Percentiles rank a stretch among this genome's conserved stretches.
Conservation (phyloP, 371 early-diverging fungal species). For the Apophysomyces variabilis region DNA sequence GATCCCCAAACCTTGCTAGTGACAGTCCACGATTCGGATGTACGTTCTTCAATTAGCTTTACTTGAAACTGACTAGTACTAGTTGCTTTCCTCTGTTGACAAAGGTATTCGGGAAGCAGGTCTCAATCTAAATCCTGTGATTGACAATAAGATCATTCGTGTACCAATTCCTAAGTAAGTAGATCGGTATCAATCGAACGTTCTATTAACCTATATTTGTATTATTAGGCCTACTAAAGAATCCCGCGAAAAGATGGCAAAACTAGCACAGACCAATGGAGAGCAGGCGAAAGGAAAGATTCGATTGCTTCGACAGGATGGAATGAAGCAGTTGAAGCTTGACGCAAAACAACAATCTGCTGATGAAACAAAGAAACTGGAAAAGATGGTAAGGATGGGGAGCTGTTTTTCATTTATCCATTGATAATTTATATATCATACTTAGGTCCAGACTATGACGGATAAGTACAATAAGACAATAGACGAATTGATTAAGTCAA, state of each 20-base stretch:
- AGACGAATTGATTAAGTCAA: slow-evolving; percentile 71
- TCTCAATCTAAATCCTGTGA: slow-evolving; percentile 82
- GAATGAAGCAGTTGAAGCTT: slow-evolving; percentile 76
- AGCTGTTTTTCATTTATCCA: background rate
- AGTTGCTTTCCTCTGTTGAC: slow-evolving; percentile 77
- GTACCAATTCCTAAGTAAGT: slow-evolving; percentile 89
- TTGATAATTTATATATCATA: background rate
- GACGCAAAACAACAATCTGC: slow-evolving; percentile 60
- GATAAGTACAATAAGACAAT: slow-evolving; percentile 73
- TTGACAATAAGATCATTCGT: slow-evolving; percentile 70
- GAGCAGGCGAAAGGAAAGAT: slow-evolving; percentile 76
- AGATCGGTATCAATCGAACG: background rate
- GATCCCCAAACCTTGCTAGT: slow-evolving; percentile 89
- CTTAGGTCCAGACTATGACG: slow-evolving; percentile 71
- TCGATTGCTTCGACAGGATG: slow-evolving; percentile 72
- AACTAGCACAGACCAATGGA: slow-evolving; percentile 65
- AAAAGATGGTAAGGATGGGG: slow-evolving; percentile 57
- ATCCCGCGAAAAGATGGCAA: slow-evolving; percentile 76
- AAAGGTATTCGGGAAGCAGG: slow-evolving; percentile 83
- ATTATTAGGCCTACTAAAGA: slow-evolving; percentile 73
- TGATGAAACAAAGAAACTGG: slow-evolving; percentile 65
- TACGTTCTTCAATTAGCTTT: slow-evolving; percentile 29
- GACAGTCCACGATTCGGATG: slow-evolving; percentile 77
- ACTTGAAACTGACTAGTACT: background rate
- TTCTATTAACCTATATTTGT: slow-evolving; percentile 12